Base-by-base conservation (phyloP, 192 early-diverging fungal species). In the Coemansia sp. region DNA sequence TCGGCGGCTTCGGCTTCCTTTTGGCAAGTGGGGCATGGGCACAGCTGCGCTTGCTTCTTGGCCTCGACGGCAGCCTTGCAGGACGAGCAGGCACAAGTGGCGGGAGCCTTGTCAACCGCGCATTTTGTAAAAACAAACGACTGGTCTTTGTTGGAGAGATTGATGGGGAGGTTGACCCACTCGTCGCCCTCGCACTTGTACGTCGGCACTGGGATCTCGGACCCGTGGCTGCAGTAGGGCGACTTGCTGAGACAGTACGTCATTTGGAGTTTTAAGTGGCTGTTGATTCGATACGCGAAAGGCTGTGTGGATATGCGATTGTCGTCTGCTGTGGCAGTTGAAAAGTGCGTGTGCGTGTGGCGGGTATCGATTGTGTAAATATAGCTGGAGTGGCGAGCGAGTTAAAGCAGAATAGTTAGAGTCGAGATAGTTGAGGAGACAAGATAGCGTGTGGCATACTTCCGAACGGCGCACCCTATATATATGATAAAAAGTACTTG, bases 81-180 rank as follows among this genome's bases (percentile, higher is more conserved):
- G 10, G 70, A 54, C 20, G 49, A 47, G 73, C 80, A 83, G 18
- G 42, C 27, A 73, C 80, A 83, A 13, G 67, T 46, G 3, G 65
- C 77, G 24, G 67, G 63, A 49, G 75, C 78, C 65, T 83, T 83
- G 20, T 74, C 71, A 20, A 68, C 64, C 0, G 69, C 76, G 67
- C 76, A 75, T 71, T 83, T 78, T 49, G 71, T 67, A 55, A 83
- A 77, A 40, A 83, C 71, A 38, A 72, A 83, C 3, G 72, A 76
- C 65, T 83, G 80, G n/a, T 83, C 76, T 65, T 78, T 78, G 69
- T 75, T 74, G 51, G 73, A 73, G 27, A 83, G 73, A 43, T 83
- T 83, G 73, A 83, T 83, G 13, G 80, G 80, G 33, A 83, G 80
- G 29, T 78, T 78, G 67, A 77, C 72, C 80, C 80, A 83, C 63